Evolutionary conservation across 2,329 filamentous ascomycete species (phyloP), one percentile per base, ranked within the genome.

Genomic region (Cladophialophora psammophila): DNA sequence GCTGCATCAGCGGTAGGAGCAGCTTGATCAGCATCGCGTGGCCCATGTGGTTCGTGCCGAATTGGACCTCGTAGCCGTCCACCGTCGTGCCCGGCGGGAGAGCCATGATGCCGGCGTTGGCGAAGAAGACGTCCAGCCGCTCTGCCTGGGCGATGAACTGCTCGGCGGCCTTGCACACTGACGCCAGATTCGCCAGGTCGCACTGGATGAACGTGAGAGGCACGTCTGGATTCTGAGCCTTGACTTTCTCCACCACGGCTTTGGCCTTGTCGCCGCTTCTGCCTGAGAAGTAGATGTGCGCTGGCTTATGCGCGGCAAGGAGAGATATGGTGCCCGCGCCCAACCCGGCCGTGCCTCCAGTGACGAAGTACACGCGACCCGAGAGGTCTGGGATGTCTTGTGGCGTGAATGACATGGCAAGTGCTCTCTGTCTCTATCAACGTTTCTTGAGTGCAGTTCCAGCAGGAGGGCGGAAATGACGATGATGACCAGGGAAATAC

Each of bases 101-200:
- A 6, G 76, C 81, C 81, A 84, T 82, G 42, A 80, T 77, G 18
- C 82, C 82, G 1, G 82, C 82, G 69, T 84, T 84, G 63, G 82
- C 76, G 31, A 83, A 77, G 31, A 84, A 71, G 48, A 80, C 73
- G 64, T 84, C 81, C 2, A 84, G 75, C n/a, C 83, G 80, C 45
- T 79, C 72, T 58, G 77, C 76, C 31, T 78, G 74, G n/a, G 77
- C 65, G 9, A 74, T 72, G 66, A 86, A 82, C 15, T 72, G 69
- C 31, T 74, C 72, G 1, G 82, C 83, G 0, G 81, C 84, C 1
- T 75, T 69, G 3, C 77, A 78, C 70, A 87, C 79, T 20, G 82
- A 84, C 15, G 77, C 72, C 48, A 87, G 80, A 0, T 83, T 85
- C 0, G 80, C 73, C 13, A 87, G 77, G 70, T 87, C 84, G 35